These are phyloP conservation scores for Aphanomyces astaci DNA, from an alignment of 352 stramenopile species.

Conservation along the genomic window DNA sequence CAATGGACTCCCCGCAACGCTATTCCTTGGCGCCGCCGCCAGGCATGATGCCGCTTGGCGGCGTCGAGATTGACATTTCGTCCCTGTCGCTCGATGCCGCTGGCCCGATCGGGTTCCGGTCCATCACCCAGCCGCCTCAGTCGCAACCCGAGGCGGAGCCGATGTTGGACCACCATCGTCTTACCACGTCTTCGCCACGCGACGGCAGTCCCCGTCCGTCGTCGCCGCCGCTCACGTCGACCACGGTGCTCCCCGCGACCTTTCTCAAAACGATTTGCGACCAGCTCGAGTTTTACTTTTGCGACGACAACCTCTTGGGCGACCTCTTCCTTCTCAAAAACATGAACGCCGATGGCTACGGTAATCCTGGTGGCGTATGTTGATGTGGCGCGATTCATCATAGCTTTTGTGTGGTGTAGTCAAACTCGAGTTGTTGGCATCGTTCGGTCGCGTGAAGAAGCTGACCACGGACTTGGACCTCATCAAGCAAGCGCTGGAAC, in stretches of 20 bases:
- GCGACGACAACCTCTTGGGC: constrained; percentile 78
- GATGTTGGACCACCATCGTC: neutral
- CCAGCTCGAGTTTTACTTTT: constrained; percentile 85
- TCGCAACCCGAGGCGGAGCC: constrained; percentile 16
- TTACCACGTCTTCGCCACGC: neutral
- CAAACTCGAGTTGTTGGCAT: constrained; percentile 75
- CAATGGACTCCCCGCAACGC: constrained; percentile 1
- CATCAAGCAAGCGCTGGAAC: constrained; percentile 71
- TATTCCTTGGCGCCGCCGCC: neutral
- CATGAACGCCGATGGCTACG: constrained; percentile 83
- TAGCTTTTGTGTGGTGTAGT: constrained; percentile 30
- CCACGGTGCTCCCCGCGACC: constrained; percentile 44
- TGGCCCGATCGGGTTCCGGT: neutral
- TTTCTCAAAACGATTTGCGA: constrained; percentile 82
- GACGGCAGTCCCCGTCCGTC: neutral
- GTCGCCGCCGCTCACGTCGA: neutral
- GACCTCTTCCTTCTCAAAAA: constrained; percentile 84
- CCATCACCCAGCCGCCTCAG: neutral
- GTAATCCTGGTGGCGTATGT: constrained; percentile 23
- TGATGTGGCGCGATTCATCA: neutral
- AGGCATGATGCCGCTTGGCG: neutral
- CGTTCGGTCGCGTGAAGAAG: constrained; percentile 81
- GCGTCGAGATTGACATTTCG: constrained; percentile 14
- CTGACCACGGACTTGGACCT: constrained; percentile 76
- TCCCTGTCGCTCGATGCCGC: constrained; percentile 1